Evolutionary conservation across 2,329 filamentous ascomycete species (phyloP).

Genomic region (Sclerotinia borealis): DNA sequence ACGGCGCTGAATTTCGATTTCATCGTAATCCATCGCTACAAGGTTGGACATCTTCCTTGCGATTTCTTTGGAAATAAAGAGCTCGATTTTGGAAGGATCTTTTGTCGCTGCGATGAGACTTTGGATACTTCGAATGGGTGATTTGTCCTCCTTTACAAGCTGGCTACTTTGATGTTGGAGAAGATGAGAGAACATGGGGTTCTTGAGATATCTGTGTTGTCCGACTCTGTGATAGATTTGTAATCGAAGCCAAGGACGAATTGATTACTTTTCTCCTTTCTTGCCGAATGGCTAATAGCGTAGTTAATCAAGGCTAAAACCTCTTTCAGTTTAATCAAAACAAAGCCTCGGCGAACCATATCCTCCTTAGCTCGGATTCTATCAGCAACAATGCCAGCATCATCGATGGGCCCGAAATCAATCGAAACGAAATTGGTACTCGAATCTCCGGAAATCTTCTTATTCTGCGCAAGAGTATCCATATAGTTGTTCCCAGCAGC

Average conservation of each 20-base stretch:
- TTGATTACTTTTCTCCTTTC: neutral
- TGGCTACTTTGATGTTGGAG: neutral
- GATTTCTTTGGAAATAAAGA: neutral
- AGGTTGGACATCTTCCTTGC: neutral
- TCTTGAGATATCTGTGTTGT: constrained; percentile 4
- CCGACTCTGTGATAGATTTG: constrained; percentile 7
- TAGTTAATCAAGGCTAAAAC: neutral
- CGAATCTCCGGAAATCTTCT: neutral
- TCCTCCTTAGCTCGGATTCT: neutral
- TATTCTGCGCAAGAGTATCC: constrained; percentile 6
- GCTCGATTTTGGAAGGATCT: too few relatives aligned
- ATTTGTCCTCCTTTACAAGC: neutral
- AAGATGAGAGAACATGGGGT: constrained; percentile 12
- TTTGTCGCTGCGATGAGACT: neutral
- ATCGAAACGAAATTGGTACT: neutral
- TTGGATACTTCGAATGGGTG: neutral
- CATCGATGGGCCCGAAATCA: neutral
- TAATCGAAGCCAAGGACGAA: constrained; percentile 7
- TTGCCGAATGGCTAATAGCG: neutral
- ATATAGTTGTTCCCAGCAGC: constrained; percentile 28
- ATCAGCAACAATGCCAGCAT: neutral
- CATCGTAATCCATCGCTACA: neutral
- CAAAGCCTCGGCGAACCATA: neutral
- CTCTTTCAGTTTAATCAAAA: neutral
- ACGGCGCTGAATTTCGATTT: neutral